These are phyloP conservation scores for Plectosphaerella cucumerina DNA, from an alignment of 2,329 filamentous ascomycete species.

Conservation along the genomic window DNA sequence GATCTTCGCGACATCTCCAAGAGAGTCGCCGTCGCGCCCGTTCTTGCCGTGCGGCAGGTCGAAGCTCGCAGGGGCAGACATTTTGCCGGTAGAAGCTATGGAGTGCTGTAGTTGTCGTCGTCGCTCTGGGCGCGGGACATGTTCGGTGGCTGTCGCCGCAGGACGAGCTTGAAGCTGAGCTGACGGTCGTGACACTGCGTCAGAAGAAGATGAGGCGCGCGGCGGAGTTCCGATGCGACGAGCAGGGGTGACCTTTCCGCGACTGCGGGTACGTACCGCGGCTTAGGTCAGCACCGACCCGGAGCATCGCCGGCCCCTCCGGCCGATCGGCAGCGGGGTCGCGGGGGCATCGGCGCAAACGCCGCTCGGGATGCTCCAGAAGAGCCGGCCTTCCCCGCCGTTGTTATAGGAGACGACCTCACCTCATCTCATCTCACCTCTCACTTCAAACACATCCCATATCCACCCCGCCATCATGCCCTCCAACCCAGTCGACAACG, in stretches of 20 bases:
- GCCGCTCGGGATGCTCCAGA: too few species aligned
- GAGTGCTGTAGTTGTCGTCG: neutral
- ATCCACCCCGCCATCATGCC: neutral
- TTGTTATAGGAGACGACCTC: too few species aligned
- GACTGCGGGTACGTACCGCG: too few species aligned
- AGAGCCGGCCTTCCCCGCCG: too few species aligned
- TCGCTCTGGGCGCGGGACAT: neutral
- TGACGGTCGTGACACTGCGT: neutral
- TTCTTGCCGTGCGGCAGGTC: neutral
- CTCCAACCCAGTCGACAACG: slow-evolving; percentile 27
- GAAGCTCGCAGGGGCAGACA: neutral
- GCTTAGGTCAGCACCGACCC: too few species aligned
- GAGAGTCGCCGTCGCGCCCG: slow-evolving; percentile 13
- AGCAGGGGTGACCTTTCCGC: too few species aligned
- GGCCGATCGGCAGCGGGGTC: too few species aligned
- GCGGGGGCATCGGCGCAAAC: too few species aligned
- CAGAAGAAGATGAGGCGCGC: neutral
- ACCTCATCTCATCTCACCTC: too few species aligned
- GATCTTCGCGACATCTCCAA: slow-evolving; percentile 38
- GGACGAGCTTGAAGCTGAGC: neutral
- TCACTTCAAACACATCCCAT: too few species aligned
- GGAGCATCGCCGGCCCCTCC: too few species aligned
- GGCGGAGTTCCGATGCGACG: neutral
- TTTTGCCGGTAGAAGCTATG: too few species aligned
- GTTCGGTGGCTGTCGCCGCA: neutral